phyloP scores from a whole-genome alignment of 176 grass and related monocot species.

The Rhynchospora pubera region DNA sequence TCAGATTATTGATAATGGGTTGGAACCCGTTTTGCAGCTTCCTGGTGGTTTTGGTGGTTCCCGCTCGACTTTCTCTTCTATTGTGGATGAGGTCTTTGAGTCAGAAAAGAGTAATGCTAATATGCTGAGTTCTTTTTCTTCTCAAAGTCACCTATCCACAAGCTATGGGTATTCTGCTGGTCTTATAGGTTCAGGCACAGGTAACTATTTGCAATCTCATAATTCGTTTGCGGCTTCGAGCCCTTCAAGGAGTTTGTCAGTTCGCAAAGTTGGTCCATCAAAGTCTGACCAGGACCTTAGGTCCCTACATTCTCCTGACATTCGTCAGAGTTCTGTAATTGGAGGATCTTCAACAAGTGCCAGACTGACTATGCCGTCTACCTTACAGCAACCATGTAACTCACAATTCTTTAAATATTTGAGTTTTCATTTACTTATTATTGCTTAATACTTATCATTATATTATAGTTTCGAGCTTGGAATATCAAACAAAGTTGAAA shows the following conservation, averaged over 20 bases:
- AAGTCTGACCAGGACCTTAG: constrained; percentile 54
- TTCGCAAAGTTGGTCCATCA: constrained; percentile 38
- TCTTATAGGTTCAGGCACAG: constrained; percentile 31
- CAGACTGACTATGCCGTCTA: neutral
- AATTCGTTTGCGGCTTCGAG: constrained; percentile 37
- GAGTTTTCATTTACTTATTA: neutral
- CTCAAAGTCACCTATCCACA: constrained; percentile 24
- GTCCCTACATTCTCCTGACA: constrained; percentile 30
- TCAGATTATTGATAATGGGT: constrained; percentile 39
- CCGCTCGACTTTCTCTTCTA: constrained; percentile 71
- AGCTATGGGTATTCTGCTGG: constrained; percentile 35
- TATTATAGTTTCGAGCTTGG: neutral
- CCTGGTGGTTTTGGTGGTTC: constrained; percentile 54
- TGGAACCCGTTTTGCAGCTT: constrained; percentile 42
- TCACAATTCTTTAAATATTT: neutral
- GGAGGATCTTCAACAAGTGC: constrained; percentile 28
- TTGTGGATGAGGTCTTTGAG: constrained; percentile 90
- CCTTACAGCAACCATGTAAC: constrained; percentile 24
- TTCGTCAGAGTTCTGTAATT: constrained; percentile 22
- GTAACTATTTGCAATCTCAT: constrained; percentile 38
- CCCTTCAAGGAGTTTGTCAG: constrained; percentile 33
- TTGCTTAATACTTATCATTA: neutral
- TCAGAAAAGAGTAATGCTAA: constrained; percentile 34
- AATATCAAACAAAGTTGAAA: neutral
- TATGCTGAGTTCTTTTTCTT: constrained; percentile 23